phyloP scores from a whole-genome alignment of 2,329 filamentous ascomycete species.

The Alternaria metachromatica region DNA sequence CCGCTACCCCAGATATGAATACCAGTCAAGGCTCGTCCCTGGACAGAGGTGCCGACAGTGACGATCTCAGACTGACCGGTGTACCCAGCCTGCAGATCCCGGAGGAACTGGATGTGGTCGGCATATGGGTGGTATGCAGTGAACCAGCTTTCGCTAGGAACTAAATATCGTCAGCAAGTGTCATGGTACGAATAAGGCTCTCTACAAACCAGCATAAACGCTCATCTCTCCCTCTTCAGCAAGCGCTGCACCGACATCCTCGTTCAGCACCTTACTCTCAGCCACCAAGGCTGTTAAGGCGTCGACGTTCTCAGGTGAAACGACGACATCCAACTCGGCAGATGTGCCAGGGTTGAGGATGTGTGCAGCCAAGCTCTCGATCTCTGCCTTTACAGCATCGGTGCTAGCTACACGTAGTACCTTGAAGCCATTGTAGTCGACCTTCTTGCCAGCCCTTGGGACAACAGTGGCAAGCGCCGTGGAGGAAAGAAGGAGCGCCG shows the following conservation, averaged over 20 bases:
- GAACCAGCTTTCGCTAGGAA: constrained; percentile 46
- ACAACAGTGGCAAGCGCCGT: constrained; percentile 33
- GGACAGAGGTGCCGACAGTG: constrained; percentile 40
- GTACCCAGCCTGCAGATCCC: constrained; percentile 42
- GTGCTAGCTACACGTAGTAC: constrained; percentile 37
- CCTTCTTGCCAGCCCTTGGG: constrained; percentile 35
- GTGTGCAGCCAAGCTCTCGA: constrained; percentile 42
- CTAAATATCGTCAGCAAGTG: constrained; percentile 16
- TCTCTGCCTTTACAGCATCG: constrained; percentile 32
- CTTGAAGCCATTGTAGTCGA: constrained; percentile 49
- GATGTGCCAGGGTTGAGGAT: constrained; percentile 42
- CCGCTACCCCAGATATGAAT: constrained; percentile 49
- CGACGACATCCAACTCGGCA: constrained; percentile 42
- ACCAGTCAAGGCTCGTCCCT: constrained; percentile 43
- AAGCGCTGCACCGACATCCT: constrained; percentile 45
- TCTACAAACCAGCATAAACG: constrained; percentile 35
- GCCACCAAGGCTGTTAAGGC: constrained; percentile 37
- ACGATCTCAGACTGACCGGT: constrained; percentile 44
- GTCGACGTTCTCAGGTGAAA: constrained; percentile 42
- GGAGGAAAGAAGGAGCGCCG: constrained; percentile 31
- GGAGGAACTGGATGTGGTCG: constrained; percentile 43
- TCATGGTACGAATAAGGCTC: not conserved
- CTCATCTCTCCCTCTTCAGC: constrained; percentile 39
- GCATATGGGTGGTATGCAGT: constrained; percentile 46
- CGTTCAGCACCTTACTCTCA: constrained; percentile 38